Evolutionary conservation across 345 rosid species (phyloP), one percentile per base, ranked within the genome.

Genomic region (Murraya koenigii): DNA sequence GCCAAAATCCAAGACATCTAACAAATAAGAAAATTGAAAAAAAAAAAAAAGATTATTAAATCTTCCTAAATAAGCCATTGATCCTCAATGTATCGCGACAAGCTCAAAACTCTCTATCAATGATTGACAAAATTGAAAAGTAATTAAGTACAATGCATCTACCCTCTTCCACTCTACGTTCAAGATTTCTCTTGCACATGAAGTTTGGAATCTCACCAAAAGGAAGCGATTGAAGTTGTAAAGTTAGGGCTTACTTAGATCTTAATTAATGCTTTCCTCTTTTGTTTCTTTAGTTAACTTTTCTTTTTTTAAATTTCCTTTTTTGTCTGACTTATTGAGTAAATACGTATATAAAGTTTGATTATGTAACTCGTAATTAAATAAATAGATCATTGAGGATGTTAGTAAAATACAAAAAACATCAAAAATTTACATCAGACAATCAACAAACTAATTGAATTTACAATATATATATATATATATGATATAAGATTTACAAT

Each of bases 201-300:
- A 64, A 64, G 49, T 22, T 32, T 64, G 71, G 78, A 75, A 49
- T 75, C 78, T 55, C 52, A 23, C 8, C 28, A 58, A 72, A 22
- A 55, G 41, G 28, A 55, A 55, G 28, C 33, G 30, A 35, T 19
- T 33, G 44, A 71, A 49, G 61, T 49, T 70, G 3, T 44, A 44
- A 44, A 17, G 61, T 30, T 70, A 20, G 23, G 44, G 52, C 11
- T n/a, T 56, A 56, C 75, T 20, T 32, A 32, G 17, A 71, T 35
- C 25, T 19, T 54, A 54, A 32, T 54, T 35, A 4, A 72, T 30
- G 30, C 25, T 20, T 20, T 65, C n/a, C n/a, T 11, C 49, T 65
- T 58, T 22, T 17, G 10, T 54, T 36, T 36, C 49, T 44, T 44
- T 44, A n/a, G 14, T 58, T 58, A 58, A 7, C 61, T 17, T 15